Percentiles rank a stretch among this genome's conserved stretches.
These are phyloP conservation scores for Solanum hybrid DNA, from an alignment of 305 asterid genomes.

Conservation along the genomic window DNA sequence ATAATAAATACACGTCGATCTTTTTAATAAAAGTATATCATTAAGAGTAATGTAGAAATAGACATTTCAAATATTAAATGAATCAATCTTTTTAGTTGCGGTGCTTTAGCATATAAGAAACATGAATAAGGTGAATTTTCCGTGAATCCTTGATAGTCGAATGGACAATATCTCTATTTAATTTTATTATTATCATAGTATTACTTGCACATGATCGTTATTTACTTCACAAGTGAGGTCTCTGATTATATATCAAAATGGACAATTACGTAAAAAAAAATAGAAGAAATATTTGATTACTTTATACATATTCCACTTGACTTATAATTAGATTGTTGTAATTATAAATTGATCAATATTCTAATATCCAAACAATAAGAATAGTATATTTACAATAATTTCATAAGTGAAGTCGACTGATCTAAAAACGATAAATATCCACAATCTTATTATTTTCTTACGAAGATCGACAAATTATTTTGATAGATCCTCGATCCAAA, in stretches of 20 bases:
- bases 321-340: background rate
- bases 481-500: too few species aligned
- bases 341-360: too few species aligned
- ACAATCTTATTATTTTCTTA: too few species aligned
- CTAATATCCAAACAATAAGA: background rate
- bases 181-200: background rate
- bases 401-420: too few species aligned
- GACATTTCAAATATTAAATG: too few species aligned
- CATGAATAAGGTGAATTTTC: background rate
- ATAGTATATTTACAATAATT: too few species aligned
- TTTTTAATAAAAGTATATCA: too few species aligned
- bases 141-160: too few species aligned
- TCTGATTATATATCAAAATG: background rate
- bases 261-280: background rate
- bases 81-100: too few species aligned
- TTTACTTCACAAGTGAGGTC: background rate
- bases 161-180: background rate
- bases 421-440: too few species aligned
- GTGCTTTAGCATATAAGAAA: background rate
- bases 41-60: background rate
- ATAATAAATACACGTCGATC: too few species aligned
- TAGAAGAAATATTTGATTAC: background rate
- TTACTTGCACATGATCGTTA: background rate
- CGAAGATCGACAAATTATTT: accelerated
- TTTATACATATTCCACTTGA: background rate